These are phyloP conservation scores for Termitomyces eurrhizus DNA, from an alignment of 768 basidiomycete species.

Conservation along the genomic window DNA sequence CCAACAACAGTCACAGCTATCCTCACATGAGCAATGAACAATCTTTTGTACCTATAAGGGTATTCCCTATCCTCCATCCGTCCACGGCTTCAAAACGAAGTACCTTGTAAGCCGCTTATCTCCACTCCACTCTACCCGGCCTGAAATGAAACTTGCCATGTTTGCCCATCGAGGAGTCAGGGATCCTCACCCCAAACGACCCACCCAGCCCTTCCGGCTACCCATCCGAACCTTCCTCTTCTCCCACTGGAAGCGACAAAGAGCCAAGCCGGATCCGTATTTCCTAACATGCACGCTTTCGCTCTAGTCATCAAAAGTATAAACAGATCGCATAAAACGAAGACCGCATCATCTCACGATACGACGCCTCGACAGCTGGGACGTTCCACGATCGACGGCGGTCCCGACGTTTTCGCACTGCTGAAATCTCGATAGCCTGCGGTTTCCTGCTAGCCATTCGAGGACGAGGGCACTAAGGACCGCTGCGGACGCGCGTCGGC, in stretches of 20 bases:
- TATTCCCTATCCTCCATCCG: no score
- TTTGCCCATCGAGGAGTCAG: background rate
- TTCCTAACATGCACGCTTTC: background rate
- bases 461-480: background rate
- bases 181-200: background rate
- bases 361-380: background rate
- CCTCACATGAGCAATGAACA: background rate
- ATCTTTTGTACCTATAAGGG: background rate
- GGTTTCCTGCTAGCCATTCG: background rate
- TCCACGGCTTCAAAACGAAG: no score
- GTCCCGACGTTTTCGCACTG: slow-evolving; percentile 8
- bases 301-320: background rate
- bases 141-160: background rate
- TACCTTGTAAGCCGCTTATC: slow-evolving; percentile 1
- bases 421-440: background rate
- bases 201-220: background rate
- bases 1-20: background rate
- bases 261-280: background rate
- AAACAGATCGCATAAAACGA: background rate
- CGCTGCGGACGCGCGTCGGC: background rate
- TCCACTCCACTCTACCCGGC: background rate
- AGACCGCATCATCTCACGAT: background rate
- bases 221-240: background rate
- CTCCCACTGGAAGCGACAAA: background rate
- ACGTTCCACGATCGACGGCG: slow-evolving; percentile 3